phyloP scores from a whole-genome alignment of 2,329 filamentous ascomycete genomes.

The Orbilia javanica region DNA sequence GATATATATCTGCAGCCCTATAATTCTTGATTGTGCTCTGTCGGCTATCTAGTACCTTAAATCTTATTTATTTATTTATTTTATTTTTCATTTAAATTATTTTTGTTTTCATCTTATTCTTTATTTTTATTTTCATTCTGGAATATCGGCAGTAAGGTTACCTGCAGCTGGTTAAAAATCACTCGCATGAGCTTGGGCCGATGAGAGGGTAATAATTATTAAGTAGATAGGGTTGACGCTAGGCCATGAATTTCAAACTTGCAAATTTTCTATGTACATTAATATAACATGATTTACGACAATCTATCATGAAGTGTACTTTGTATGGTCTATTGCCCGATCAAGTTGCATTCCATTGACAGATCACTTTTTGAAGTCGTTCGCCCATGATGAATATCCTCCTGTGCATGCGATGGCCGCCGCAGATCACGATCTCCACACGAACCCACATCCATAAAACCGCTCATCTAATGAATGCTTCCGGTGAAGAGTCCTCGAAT shows the following conservation, averaged over 20 bases:
- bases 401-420: background rate
- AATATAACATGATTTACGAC: slow-evolving; percentile 16
- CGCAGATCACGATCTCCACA: background rate
- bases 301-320: slow-evolving; percentile 8
- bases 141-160: too few relatives aligned
- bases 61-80: too few relatives aligned
- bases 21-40: too few relatives aligned
- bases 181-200: too few relatives aligned
- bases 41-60: too few relatives aligned
- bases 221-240: background rate
- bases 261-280: slow-evolving; percentile 2
- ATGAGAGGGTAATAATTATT: too few relatives aligned
- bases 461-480: slow-evolving; percentile 69
- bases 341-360: background rate
- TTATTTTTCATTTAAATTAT: too few relatives aligned
- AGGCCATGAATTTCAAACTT: background rate
- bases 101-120: too few relatives aligned
- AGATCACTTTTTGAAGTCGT: background rate
- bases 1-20: too few relatives aligned
- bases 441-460: background rate
- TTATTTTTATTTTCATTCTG: too few relatives aligned
- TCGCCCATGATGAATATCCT: background rate
- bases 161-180: too few relatives aligned
- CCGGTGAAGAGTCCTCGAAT: slow-evolving; percentile 73
- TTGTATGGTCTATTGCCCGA: slow-evolving; percentile 3